Conservation (phyloP, 352 stramenopile species). For the Plasmopara muralis region DNA sequence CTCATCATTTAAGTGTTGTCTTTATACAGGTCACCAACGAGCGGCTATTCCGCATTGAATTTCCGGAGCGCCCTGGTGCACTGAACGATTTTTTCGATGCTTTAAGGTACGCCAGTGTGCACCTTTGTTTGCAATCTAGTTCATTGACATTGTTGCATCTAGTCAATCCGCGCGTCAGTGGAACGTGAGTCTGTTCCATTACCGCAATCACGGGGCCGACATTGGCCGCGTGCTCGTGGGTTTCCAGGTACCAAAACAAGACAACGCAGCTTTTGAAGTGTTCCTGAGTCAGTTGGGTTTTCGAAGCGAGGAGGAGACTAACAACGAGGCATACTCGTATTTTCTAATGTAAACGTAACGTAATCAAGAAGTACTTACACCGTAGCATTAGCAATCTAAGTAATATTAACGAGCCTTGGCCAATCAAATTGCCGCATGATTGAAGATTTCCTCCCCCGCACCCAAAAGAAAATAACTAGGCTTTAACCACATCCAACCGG, state of each 20-base stretch:
- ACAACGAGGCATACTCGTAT: slow-evolving; percentile 72
- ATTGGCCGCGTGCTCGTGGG: slow-evolving; percentile 96
- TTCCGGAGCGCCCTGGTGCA: slow-evolving; percentile 89
- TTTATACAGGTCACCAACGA: slow-evolving; percentile 75
- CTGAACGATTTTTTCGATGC: slow-evolving; percentile 90
- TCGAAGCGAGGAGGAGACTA: slow-evolving; percentile 75
- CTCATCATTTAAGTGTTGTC: slow-evolving; percentile 4
- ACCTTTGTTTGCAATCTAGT: background rate
- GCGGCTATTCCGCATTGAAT: slow-evolving; percentile 95
- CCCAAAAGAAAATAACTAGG: slow-evolving; percentile 16
- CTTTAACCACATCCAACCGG: slow-evolving; percentile 7
- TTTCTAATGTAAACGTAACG: slow-evolving; percentile 56
- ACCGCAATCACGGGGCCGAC: slow-evolving; percentile 97
- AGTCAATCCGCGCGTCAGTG: slow-evolving; percentile 62
- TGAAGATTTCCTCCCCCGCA: slow-evolving; percentile 22
- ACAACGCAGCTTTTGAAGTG: slow-evolving; percentile 47
- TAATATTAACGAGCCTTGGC: background rate
- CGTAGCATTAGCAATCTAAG: background rate
- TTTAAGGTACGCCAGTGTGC: slow-evolving; percentile 40
- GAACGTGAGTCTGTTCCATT: slow-evolving; percentile 99
- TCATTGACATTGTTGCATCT: slow-evolving; percentile 1
- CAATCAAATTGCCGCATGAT: slow-evolving; percentile 9
- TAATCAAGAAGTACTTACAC: background rate
- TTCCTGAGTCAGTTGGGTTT: slow-evolving; percentile 76
- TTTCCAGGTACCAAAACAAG: slow-evolving; percentile 84